Evolutionary conservation across 495 filamentous ascomycete species (phyloP).

Genomic region (Podospora pseudoanserina): DNA sequence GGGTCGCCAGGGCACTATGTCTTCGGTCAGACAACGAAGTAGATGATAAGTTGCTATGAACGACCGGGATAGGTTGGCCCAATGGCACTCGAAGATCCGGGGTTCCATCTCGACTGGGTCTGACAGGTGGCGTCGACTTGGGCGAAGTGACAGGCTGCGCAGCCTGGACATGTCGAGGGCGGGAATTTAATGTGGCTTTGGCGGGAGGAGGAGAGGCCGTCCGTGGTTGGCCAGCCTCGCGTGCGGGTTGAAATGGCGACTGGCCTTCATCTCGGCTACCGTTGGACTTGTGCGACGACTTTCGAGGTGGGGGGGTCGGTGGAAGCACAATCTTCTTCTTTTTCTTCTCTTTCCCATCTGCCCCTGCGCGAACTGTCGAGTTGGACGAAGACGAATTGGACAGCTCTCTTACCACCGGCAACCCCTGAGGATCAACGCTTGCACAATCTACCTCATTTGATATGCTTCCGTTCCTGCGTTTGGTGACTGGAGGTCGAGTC

Average conservation of each 20-base stretch:
- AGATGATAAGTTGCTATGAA: conserved; percentile 70
- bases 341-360: conserved; percentile 44
- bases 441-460: conserved; percentile 48
- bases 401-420: conserved; percentile 62
- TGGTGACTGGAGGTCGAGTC: conserved; percentile 65
- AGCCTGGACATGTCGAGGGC: conserved; percentile 25
- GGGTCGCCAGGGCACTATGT: conserved; percentile 38
- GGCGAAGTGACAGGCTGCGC: conserved; percentile 30
- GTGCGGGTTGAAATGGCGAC: conserved; percentile 31
- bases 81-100: conserved; percentile 57
- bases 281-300: conserved; percentile 57
- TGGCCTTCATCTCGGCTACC: conserved; percentile 37
- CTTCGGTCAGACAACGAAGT: conserved; percentile 44
- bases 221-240: conserved; percentile 28
- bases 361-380: conserved; percentile 47
- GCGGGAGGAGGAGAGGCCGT: conserved; percentile 32
- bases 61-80: conserved; percentile 60
- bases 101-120: conserved; percentile 81
- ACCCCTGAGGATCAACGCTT: conserved; percentile 51
- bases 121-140: conserved; percentile 45
- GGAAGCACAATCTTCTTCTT: conserved; percentile 49
- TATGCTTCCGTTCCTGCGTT: conserved; percentile 53
- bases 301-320: conserved; percentile 60
- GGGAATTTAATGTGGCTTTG: conserved; percentile 31
- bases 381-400: conserved; percentile 59